These are phyloP conservation scores for Anisodus tanguticus DNA, from an alignment of 257 asterid genomes.

Conservation along the genomic window DNA sequence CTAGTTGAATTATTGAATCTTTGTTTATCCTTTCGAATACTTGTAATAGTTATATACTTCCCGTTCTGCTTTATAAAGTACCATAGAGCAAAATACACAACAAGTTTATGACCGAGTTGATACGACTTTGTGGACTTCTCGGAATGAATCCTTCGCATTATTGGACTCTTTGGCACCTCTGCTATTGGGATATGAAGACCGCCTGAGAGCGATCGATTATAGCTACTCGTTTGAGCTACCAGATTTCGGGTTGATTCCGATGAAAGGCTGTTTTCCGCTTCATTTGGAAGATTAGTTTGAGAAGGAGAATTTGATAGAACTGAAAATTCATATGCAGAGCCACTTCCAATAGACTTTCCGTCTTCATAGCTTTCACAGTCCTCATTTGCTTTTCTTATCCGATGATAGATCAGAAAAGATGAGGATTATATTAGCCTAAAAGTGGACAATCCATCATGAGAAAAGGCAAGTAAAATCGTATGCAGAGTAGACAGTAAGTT, in stretches of 20 bases:
- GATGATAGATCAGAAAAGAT: conserved; percentile 32
- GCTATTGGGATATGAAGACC: conserved; percentile 80
- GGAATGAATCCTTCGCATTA: conserved; percentile 75
- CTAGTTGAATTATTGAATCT: too few relatives aligned
- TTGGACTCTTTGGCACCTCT: conserved; percentile 62
- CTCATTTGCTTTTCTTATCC: conserved; percentile 68
- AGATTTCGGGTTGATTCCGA: conserved; percentile 42
- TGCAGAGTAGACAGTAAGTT: not conserved
- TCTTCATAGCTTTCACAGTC: conserved; percentile 56
- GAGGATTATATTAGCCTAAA: not conserved
- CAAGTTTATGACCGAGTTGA: conserved; percentile 76
- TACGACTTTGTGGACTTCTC: conserved; percentile 71
- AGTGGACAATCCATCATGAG: not conserved
- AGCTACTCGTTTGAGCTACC: conserved; percentile 43
- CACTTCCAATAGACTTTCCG: conserved; percentile 34
- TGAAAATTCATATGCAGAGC: conserved; percentile 37
- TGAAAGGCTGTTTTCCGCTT: conserved; percentile 33
- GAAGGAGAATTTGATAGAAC: conserved; percentile 40
- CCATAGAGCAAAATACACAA: too few relatives aligned
- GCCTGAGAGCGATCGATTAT: conserved; percentile 80
- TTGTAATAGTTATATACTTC: too few relatives aligned
- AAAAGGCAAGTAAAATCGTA: not conserved
- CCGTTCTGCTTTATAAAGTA: too few relatives aligned
- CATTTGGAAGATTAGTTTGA: conserved; percentile 39
- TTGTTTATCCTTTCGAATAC: too few relatives aligned